Percentiles rank a stretch among this genome's conserved stretches.
phyloP scores from a whole-genome alignment of 257 asterid genomes.

The Ophiorrhiza pumila region DNA sequence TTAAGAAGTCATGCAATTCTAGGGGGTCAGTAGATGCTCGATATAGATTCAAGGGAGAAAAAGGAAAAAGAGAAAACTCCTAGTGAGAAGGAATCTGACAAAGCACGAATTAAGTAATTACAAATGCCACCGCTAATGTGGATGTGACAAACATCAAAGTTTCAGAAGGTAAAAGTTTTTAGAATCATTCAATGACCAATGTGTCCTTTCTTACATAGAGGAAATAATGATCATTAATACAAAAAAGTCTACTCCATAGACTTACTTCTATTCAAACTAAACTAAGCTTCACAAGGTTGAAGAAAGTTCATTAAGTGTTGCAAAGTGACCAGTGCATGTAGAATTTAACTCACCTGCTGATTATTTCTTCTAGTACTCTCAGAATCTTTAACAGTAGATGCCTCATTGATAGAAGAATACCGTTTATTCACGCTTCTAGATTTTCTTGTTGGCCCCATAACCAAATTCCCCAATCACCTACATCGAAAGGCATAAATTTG shows the following conservation, averaged over 20 bases:
- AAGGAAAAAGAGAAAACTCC: not conserved
- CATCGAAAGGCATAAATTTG: conserved; percentile 7
- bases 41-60: not conserved
- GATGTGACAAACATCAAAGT: not conserved
- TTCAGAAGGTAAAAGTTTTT: not conserved
- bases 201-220: not conserved
- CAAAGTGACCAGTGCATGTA: conserved; percentile 19
- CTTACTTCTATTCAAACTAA: not conserved
- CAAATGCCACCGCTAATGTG: not conserved
- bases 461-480: conserved; percentile 26
- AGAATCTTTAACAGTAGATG: conserved; percentile 61
- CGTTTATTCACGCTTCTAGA: conserved; percentile 54
- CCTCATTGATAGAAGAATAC: conserved; percentile 46
- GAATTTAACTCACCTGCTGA: conserved; percentile 52
- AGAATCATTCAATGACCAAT: not conserved
- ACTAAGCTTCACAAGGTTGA: not conserved
- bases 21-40: not conserved
- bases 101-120: not conserved
- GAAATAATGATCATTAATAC: not conserved
- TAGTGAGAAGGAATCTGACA: not conserved
- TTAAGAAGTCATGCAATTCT: not conserved
- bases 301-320: conserved; percentile 6
- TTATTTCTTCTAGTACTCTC: conserved; percentile 49
- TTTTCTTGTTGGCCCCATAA: conserved; percentile 75
- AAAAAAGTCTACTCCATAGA: not conserved